Conservation (phyloP, 1,139 yeast genomes). For the Geotrichum australiense region DNA sequence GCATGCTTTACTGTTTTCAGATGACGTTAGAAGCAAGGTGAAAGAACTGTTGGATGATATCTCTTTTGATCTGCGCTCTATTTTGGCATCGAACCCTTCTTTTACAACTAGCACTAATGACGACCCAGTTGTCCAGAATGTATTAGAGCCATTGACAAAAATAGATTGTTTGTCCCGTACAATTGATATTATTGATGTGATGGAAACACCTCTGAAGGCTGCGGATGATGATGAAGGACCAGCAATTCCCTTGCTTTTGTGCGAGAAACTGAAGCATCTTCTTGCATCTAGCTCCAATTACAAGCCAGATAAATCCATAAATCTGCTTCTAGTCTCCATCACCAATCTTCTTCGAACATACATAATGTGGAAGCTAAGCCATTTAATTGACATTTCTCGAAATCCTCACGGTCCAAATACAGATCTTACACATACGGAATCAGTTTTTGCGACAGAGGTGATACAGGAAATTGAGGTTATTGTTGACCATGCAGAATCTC, state of each 20-base stretch:
- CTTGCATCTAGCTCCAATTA: conserved; percentile 13
- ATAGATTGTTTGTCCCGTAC: conserved; percentile 20
- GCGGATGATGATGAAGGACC: conserved; percentile 15
- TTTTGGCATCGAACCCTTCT: conserved; percentile 9
- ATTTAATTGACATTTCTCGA: conserved; percentile 15
- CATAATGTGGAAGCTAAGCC: conserved; percentile 23
- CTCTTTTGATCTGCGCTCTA: conserved; percentile 20
- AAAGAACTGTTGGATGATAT: conserved; percentile 22
- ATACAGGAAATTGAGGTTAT: conserved; percentile 15
- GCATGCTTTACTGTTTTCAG: conserved; percentile 19
- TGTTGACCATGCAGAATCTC: conserved; percentile 13
- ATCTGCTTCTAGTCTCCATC: conserved; percentile 14
- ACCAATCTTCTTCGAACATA: conserved; percentile 22
- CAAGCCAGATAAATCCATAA: conserved; percentile 4
- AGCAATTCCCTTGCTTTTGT: conserved; percentile 3
- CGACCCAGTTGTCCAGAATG: conserved; percentile 13
- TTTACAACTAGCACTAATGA: conserved; percentile 8
- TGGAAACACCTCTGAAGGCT: conserved; percentile 19
- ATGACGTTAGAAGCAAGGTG: conserved; percentile 18
- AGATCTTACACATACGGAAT: conserved; percentile 13
- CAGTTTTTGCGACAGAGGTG: conserved; percentile 10
- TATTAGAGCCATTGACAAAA: conserved; percentile 19
- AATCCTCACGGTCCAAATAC: background rate
- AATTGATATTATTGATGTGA: conserved; percentile 19
- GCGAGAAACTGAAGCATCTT: conserved; percentile 11